phyloP scores from a whole-genome alignment of 208 protist genomes.

The Acanthamoeba polyphaga region DNA sequence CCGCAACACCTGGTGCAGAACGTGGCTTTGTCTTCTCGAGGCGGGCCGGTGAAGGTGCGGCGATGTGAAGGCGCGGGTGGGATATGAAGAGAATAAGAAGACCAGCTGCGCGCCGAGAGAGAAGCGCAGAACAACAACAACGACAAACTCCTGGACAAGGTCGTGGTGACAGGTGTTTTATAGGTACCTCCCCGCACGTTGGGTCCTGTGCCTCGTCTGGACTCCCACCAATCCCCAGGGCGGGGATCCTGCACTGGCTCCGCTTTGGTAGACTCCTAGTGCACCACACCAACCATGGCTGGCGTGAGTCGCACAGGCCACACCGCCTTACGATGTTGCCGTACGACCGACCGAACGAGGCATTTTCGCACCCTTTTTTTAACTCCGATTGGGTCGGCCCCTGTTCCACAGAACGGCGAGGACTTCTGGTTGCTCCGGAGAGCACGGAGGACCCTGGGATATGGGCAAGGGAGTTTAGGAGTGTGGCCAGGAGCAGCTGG shows the following conservation, averaged over 20 bases:
- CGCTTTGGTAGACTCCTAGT: constrained; percentile 32
- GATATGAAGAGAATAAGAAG: background rate
- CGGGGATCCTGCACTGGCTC: background rate
- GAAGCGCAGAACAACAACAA: background rate
- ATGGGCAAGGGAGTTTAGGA: background rate
- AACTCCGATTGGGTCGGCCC: background rate
- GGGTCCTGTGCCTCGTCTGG: background rate
- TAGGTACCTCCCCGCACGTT: background rate
- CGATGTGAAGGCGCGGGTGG: background rate
- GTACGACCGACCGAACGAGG: background rate
- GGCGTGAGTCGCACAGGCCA: background rate
- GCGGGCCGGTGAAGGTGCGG: background rate
- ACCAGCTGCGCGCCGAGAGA: background rate
- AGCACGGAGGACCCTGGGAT: background rate
- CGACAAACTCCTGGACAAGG: constrained; percentile 3
- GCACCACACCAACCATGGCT: background rate
- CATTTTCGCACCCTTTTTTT: too few species aligned
- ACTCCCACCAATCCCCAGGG: background rate
- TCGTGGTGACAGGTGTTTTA: background rate
- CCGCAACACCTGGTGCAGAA: background rate
- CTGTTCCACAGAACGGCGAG: background rate
- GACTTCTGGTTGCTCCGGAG: background rate
- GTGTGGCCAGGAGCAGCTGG: background rate
- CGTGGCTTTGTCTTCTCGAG: background rate
- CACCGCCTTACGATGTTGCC: background rate